These are phyloP conservation scores for Hypoxylon cercidicola DNA, from an alignment of 495 filamentous ascomycete genomes.

Conservation along the genomic window DNA sequence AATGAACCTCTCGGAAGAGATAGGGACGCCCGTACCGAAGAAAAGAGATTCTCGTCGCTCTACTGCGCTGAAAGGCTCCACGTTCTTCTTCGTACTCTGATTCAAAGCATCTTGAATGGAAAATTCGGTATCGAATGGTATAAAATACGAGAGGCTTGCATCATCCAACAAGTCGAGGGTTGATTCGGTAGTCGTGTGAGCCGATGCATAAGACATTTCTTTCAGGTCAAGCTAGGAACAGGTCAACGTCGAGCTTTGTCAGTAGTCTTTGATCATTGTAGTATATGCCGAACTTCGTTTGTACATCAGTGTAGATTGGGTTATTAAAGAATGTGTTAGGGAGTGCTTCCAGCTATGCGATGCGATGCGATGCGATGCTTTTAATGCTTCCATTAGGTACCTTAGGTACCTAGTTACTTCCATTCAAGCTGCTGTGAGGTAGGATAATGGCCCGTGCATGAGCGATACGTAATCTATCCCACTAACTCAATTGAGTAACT, in stretches of 20 bases:
- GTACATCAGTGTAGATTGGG: background rate
- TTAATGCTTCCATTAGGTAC: no score
- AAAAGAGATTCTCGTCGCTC: slow-evolving; percentile 63
- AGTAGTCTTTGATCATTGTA: slow-evolving; percentile 10
- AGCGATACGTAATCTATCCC: background rate
- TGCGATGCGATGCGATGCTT: no score
- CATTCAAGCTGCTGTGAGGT: no score
- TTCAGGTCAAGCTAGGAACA: slow-evolving; percentile 16
- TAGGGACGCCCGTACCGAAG: slow-evolving; percentile 70
- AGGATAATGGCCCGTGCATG: background rate
- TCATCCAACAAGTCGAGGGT: slow-evolving; percentile 71
- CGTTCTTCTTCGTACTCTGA: slow-evolving; percentile 25
- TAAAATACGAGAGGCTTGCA: slow-evolving; percentile 79
- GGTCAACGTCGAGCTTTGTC: no score
- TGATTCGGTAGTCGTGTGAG: slow-evolving; percentile 37
- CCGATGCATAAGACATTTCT: slow-evolving; percentile 39
- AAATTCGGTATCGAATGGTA: slow-evolving; percentile 75
- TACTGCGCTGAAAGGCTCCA: slow-evolving; percentile 57
- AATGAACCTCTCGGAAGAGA: slow-evolving; percentile 48
- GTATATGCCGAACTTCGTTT: background rate
- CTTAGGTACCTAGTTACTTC: no score
- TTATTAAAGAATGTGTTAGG: no score
- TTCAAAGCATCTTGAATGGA: slow-evolving; percentile 69
- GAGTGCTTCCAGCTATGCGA: no score
- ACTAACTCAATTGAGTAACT: background rate